Evolutionary conservation across 192 early-diverging fungal species (phyloP).

Genomic region (Backusella australiensis): DNA sequence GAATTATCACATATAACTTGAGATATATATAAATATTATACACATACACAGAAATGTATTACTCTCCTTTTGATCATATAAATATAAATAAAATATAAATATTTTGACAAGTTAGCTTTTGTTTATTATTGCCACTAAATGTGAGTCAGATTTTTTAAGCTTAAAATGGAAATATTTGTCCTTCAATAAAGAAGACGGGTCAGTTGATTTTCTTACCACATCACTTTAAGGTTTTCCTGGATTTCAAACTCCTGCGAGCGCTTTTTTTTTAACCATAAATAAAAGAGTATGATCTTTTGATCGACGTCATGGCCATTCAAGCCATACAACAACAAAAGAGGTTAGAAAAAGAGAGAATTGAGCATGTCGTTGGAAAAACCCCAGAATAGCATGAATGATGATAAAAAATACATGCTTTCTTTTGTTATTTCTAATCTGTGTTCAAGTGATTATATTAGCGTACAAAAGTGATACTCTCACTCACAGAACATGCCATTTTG

Average conservation of each 20-base stretch:
- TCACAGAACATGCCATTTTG: too few species aligned
- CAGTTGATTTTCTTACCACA: background rate
- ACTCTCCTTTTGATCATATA: conserved; percentile 1
- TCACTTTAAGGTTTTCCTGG: background rate
- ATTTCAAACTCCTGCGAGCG: background rate
- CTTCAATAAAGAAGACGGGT: background rate
- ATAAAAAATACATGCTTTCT: too few species aligned
- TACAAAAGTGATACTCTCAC: too few species aligned
- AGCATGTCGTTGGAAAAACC: too few species aligned
- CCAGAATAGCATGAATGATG: background rate
- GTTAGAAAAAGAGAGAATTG: background rate
- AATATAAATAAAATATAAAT: conserved; percentile 4
- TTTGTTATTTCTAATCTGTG: too few species aligned
- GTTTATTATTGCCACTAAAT: background rate
- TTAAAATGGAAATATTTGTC: background rate
- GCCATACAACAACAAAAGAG: background rate
- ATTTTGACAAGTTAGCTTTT: conserved; percentile 6
- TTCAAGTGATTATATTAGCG: too few species aligned
- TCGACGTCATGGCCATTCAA: background rate
- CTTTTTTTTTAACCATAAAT: background rate
- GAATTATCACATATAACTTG: background rate
- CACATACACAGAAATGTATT: conserved; percentile 2
- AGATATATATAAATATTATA: background rate
- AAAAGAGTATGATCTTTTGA: background rate
- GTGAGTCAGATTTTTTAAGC: background rate